Evolutionary conservation across 306 rosid species (phyloP).

Genomic region (Aeschynomene evenia): DNA sequence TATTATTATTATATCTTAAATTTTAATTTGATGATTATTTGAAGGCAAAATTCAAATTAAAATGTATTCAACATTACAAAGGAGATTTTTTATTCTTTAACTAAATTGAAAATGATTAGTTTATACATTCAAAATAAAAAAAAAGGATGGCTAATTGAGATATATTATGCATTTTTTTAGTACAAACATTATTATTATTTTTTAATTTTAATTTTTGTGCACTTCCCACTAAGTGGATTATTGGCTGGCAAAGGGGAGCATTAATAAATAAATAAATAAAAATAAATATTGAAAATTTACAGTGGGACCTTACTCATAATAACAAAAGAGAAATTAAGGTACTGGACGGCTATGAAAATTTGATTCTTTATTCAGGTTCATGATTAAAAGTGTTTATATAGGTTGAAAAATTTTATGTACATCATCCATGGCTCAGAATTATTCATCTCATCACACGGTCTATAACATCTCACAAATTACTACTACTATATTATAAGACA

Average conservation of each 20-base stretch:
- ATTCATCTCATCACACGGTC: slow-evolving; percentile 32
- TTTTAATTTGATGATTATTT: not conserved
- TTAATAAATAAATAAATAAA: not conserved
- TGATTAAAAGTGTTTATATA: slow-evolving; percentile 33
- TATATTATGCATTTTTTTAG: too few species aligned
- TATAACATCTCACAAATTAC: slow-evolving; percentile 28
- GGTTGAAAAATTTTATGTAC: slow-evolving; percentile 34
- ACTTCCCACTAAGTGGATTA: slow-evolving; percentile 35
- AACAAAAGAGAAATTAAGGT: slow-evolving; percentile 58
- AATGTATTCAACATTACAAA: not conserved
- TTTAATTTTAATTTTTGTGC: not conserved
- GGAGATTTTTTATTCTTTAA: not conserved
- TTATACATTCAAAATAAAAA: not conserved
- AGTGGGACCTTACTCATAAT: slow-evolving; percentile 60
- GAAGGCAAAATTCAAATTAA: not conserved
- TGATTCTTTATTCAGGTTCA: slow-evolving; percentile 45
- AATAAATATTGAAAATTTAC: slow-evolving; percentile 15
- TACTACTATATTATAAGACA: not conserved
- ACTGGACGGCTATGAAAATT: slow-evolving; percentile 40
- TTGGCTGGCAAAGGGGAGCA: slow-evolving; percentile 44
- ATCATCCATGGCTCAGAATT: slow-evolving; percentile 37
- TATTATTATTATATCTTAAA: not conserved
- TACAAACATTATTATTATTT: not conserved
- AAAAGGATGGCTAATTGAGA: not conserved
- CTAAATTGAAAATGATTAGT: not conserved